A percentile compares a stretch with the other conserved stretches of the same genome.
phyloP scores from a whole-genome alignment of 495 filamentous ascomycete species.

The Sordaria brevicollis region DNA sequence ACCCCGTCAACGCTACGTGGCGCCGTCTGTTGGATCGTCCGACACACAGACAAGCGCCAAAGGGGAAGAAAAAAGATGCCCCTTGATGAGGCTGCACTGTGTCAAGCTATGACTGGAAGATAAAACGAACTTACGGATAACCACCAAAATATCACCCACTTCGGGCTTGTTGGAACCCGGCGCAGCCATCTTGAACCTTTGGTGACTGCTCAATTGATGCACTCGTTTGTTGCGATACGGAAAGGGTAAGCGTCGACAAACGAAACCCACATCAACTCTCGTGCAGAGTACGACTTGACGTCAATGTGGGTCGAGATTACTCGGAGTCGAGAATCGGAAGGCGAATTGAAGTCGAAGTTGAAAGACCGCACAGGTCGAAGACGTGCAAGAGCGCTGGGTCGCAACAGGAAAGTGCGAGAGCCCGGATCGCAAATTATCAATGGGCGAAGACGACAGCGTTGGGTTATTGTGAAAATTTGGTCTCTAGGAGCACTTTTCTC shows the following conservation, averaged over 20 bases:
- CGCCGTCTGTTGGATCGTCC: neutral
- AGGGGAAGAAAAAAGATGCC: neutral
- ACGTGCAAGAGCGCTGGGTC: neutral
- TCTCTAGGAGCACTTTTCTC: neutral
- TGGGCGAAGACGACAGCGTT: neutral
- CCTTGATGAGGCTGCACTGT: neutral
- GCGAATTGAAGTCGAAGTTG: neutral
- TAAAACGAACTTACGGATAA: constrained; percentile 57
- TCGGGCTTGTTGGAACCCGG: constrained; percentile 38
- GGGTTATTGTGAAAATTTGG: neutral
- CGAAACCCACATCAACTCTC: neutral
- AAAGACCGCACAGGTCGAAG: neutral
- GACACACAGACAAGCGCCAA: neutral
- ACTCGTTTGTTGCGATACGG: constrained; percentile 4
- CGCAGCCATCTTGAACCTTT: constrained; percentile 33
- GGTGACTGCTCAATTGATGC: constrained; percentile 8
- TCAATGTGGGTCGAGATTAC: neutral
- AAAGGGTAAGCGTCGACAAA: neutral
- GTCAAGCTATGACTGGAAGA: neutral
- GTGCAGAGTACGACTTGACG: neutral
- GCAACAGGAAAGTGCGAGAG: neutral
- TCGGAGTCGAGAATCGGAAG: neutral
- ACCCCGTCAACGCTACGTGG: neutral
- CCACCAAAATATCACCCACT: constrained; percentile 60
- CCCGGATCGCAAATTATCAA: neutral